Base-by-base conservation (phyloP, 768 basidiomycete genomes). In the Boletus barrowsii region DNA sequence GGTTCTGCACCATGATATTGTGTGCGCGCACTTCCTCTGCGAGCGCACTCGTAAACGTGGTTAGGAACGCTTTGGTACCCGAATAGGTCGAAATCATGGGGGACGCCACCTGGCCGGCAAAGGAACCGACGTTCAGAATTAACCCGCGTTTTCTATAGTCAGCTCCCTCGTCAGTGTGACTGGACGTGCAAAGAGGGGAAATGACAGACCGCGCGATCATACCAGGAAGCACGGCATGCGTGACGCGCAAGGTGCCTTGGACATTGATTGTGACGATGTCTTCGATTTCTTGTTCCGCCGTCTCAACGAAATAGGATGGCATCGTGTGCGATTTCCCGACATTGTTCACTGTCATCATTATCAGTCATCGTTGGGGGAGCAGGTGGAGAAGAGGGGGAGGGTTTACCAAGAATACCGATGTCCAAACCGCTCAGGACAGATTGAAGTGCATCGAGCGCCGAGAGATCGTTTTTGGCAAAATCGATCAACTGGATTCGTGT, bases 71-170 rank as follows among this genome's bases (percentile, higher is more conserved):
- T 70, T 99, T 99, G 45, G 88, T 87, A 40, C 86, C 95, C 10
- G 93, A 88, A 71, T 98, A 99, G 14, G 93, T 87, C 1, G 96
- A 89, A 49, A 99, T 81, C 83, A 98, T 90, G 2, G 97, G 90
- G 0, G 92, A 90, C 1, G 95, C 88, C 47, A 95, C 79, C 17
- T 86, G 75, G 6, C 93, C 93, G 20, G 92, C 86, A 65, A 99
- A 94, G 0, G 97, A 98, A 26, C 94, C 93, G 50, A 98, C 78
- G 65, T 92, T 96, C 40, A 98, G 77, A 61, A 99, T 84, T 48
- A 99, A 75, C 9, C 92, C 93, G 24, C 84, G 83, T 68, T 88
- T 88, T 49, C 90, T 92, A 56, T 30, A 24, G 14, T 37, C 11
- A 20, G 20, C 2, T 0, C 18, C 20, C 17, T 5, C 14, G 41